phyloP scores from a whole-genome alignment of 2,329 filamentous ascomycete species.

The Chaetomiaceae sp. region DNA sequence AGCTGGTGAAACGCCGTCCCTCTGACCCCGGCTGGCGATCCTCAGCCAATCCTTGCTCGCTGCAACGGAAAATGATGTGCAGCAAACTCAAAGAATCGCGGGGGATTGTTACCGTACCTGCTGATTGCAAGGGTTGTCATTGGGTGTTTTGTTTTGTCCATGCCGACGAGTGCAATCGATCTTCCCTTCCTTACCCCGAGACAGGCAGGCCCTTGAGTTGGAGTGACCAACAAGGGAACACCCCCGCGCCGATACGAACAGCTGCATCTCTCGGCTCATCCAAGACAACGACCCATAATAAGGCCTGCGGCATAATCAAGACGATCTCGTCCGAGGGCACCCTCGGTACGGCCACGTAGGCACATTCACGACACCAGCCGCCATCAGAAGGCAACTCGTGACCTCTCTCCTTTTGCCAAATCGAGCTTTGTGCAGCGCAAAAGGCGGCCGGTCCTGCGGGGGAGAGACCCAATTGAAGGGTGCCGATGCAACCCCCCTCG shows the following conservation, averaged over 20 bases:
- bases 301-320: conserved; percentile 2
- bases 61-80: conserved; percentile 25
- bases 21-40: conserved; percentile 12
- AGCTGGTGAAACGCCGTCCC: background rate
- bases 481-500: conserved; percentile 7
- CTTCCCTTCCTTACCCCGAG: too few species aligned
- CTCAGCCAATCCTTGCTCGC: conserved; percentile 13
- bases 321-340: background rate
- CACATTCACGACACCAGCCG: background rate
- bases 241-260: conserved; percentile 5
- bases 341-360: conserved; percentile 7
- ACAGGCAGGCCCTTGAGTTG: background rate
- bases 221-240: background rate
- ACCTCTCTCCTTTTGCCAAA: conserved; percentile 18
- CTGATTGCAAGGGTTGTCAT: background rate
- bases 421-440: conserved; percentile 22
- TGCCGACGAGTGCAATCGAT: background rate
- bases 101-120: conserved; percentile 1
- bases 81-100: conserved; percentile 10
- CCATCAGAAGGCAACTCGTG: conserved; percentile 11
- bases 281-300: background rate
- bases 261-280: conserved; percentile 9
- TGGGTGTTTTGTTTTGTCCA: background rate
- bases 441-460: conserved; percentile 7
- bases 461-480: conserved; percentile 2